Base-by-base conservation (phyloP, 1,284 basidiomycete genomes). In the Heliocybe sulcata region DNA sequence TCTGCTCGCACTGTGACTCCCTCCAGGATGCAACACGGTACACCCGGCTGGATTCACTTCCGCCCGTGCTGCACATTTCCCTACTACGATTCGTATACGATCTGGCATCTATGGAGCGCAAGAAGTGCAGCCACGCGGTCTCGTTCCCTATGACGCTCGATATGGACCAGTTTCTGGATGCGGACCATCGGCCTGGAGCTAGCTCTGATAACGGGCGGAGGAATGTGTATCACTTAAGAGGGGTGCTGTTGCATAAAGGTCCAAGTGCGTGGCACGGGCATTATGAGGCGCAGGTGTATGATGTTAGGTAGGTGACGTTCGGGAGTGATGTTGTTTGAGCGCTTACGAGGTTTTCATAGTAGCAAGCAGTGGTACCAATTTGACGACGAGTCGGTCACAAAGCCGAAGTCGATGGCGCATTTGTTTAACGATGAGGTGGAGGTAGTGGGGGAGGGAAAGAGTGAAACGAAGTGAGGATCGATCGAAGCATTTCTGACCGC, bases 21-120 rank as follows among this genome's bases (percentile, higher is more conserved):
- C 77, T 91, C 3, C 84, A 86, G 66, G 81, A 90, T 57, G 94
- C 94, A 1, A 85, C 79, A 14, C 85, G 92, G 12, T 85, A 84
- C 59, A 85, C 82, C 1, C 77, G 85, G 62, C 70, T 93, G 11
- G 77, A 76, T 16, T 66, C 76, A 51, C 76, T 95, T 0, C 94
- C 94, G 1, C 91, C 91, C 0, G 85, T 92, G 2, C 76, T 97
- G 1, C 91, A 97, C 68, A 88, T 97, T 62, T 92, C 92, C 14
- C 72, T 97, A 48, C 79, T 94, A 54, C 88, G 94, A 19, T 97
- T 97, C 68, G 83, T 91, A 25, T 97, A 88, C 64, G 90, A 94
- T 67, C 61, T 87, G n/a, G 68, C 78, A 19, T 82, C 83, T 1
- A 81, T 86, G 74, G 82, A 87, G 62, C 80, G 93, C 57, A 90